Conservation (phyloP, 2,329 filamentous ascomycete genomes). For the Sporothrix globosa region DNA sequence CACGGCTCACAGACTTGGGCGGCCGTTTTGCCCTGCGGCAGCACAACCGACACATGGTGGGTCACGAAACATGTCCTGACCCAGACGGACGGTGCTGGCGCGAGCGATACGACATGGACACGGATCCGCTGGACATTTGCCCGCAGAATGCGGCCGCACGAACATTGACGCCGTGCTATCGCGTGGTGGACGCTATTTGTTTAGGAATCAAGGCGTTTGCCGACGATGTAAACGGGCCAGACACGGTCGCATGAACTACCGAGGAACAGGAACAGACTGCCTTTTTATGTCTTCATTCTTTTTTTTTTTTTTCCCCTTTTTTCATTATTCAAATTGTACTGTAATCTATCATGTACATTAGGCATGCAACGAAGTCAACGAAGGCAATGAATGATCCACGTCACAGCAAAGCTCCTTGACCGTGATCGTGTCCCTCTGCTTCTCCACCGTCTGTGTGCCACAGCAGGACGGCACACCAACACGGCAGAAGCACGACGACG, state of each 20-base stretch:
- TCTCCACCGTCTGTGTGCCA: background rate
- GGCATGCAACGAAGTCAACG: constrained; percentile 9
- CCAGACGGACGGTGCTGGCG: constrained; percentile 29
- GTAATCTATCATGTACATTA: constrained; percentile 12
- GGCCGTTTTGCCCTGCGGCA: constrained; percentile 25
- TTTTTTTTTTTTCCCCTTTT: no score
- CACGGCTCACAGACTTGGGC: constrained; percentile 26
- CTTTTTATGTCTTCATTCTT: background rate
- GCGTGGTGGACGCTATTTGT: constrained; percentile 26
- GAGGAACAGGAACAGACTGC: no score
- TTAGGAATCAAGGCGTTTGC: constrained; percentile 24
- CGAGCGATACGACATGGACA: constrained; percentile 31
- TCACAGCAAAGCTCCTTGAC: constrained; percentile 17
- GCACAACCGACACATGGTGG: constrained; percentile 30
- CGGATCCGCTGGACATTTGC: constrained; percentile 30
- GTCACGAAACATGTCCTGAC: constrained; percentile 30
- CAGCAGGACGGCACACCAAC: constrained; percentile 25
- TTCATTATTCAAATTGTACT: background rate
- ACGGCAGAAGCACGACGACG: constrained; percentile 46
- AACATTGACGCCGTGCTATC: constrained; percentile 30
- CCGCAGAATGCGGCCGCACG: constrained; percentile 27
- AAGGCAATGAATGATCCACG: constrained; percentile 7
- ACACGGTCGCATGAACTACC: background rate
- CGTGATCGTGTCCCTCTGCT: background rate
- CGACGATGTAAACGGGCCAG: background rate